These are phyloP conservation scores for Colletotrichum orbiculare DNA, from an alignment of 2,329 filamentous ascomycete species.

Conservation along the genomic window DNA sequence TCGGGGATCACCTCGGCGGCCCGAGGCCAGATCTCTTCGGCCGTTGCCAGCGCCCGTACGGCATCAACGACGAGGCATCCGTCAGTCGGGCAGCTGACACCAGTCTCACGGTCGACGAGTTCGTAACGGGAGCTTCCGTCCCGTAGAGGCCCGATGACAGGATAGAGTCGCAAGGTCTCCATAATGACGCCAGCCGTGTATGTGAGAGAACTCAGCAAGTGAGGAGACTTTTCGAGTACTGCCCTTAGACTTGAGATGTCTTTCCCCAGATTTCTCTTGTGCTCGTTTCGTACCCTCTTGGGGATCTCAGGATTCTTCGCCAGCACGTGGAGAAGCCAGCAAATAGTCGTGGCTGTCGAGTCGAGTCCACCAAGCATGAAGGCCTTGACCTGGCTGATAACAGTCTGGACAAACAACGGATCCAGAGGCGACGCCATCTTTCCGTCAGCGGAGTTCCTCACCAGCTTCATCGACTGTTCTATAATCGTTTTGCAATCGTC, in stretches of 20 bases:
- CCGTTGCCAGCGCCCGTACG: slow-evolving; percentile 41
- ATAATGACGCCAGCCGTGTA: slow-evolving; percentile 67
- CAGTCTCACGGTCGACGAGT: slow-evolving; percentile 48
- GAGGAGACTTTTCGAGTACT: slow-evolving; percentile 51
- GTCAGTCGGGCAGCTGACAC: slow-evolving; percentile 50
- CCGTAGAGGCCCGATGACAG: slow-evolving; percentile 56
- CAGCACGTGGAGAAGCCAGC: slow-evolving; percentile 43
- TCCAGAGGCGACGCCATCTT: background rate
- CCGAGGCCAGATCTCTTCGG: slow-evolving; percentile 49
- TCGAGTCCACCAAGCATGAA: slow-evolving; percentile 54
- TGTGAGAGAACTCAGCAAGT: slow-evolving; percentile 58
- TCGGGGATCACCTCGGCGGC: slow-evolving; percentile 54
- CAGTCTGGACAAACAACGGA: slow-evolving; percentile 40
- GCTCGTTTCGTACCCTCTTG: slow-evolving; percentile 43
- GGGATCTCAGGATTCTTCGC: slow-evolving; percentile 40
- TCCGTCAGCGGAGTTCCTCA: background rate
- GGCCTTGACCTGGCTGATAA: slow-evolving; percentile 48
- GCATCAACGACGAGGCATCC: slow-evolving; percentile 41
- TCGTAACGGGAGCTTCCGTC: slow-evolving; percentile 44
- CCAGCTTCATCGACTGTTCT: slow-evolving; percentile 40
- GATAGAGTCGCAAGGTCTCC: slow-evolving; percentile 64
- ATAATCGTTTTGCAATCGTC: slow-evolving; percentile 39
- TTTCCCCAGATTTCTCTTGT: slow-evolving; percentile 42
- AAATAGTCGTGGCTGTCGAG: slow-evolving; percentile 49
- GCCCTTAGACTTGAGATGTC: slow-evolving; percentile 46